Evolutionary conservation across 1,284 basidiomycete genomes (phyloP), one percentile per base, ranked within the genome.

Genomic region (Malassezia equina): DNA sequence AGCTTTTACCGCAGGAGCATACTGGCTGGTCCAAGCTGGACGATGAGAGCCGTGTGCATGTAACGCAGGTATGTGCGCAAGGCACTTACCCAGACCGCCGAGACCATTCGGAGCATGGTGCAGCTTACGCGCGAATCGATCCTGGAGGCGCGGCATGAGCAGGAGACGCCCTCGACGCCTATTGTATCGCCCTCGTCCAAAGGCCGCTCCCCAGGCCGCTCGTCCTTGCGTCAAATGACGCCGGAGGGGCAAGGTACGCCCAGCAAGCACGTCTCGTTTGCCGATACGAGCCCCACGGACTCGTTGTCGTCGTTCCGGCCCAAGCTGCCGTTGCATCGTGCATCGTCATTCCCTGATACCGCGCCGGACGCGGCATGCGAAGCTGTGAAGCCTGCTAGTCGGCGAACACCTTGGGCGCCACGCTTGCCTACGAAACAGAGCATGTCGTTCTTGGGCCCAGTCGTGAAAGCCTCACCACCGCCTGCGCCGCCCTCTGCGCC

Each of bases 1-100:
- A 65, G 19, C 46, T 59, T 23, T 28, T 65, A 2, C 63, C 62
- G 4, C 28, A 39, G 15, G 42, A 52, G 33, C 64, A 65, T 43
- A 44, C 43, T 2, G 52, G 32, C 3, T 62, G 47, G 29, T 17
- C 27, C 28, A 19, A 23, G 27, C 23, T 64, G n/a, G 56, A 56
- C 21, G 4, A 15, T 15, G 47, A 52, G 50, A 15, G 21, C 4
- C 36, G 52, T 17, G 31, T 32, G 7, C 43, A 46, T 29, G 31
- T 60, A 7, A 24, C 34, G 12, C 8, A 23, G 7, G 59, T 60
- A 57, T 27, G 51, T 52, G 13, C 24, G 52, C 12, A 28, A 11
- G 7, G 13, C 8, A 4, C 27, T 42, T 17, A 61, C 57, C 8
- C 56, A 28, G 52, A 48, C 39, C 41, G 61, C 21, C 19, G 46